Evolutionary conservation across 768 basidiomycete species (phyloP).

Genomic region (Russula compacta): DNA sequence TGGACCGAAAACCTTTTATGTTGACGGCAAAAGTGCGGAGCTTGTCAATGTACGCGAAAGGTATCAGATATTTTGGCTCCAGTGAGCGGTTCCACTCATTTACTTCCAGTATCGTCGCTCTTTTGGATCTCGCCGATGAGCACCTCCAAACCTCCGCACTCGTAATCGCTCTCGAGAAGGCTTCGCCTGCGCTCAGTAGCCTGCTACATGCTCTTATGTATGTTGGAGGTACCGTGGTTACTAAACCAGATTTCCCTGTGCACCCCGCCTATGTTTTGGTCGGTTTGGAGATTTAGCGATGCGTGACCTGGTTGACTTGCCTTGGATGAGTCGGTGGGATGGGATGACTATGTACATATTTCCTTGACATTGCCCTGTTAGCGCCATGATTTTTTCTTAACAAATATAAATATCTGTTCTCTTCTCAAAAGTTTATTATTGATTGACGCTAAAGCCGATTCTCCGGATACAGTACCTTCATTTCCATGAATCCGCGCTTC

Average conservation of each 20-base stretch:
- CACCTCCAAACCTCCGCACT: slow-evolving; percentile 67
- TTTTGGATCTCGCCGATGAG: slow-evolving; percentile 84
- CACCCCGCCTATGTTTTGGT: slow-evolving; percentile 75
- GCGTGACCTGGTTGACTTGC: not conserved
- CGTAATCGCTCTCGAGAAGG: slow-evolving; percentile 70
- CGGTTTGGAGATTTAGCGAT: slow-evolving; percentile 59
- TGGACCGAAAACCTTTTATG: slow-evolving; percentile 67
- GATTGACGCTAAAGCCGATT: not conserved
- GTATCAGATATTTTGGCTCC: slow-evolving; percentile 30
- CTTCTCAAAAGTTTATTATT: not conserved
- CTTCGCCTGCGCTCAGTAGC: slow-evolving; percentile 59
- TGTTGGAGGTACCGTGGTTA: slow-evolving; percentile 79
- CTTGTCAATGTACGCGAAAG: slow-evolving; percentile 77
- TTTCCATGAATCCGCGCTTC: not conserved
- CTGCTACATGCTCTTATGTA: slow-evolving; percentile 88
- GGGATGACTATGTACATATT: not conserved
- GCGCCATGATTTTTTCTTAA: not conserved
- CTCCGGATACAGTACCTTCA: not conserved
- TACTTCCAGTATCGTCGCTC: slow-evolving; percentile 60
- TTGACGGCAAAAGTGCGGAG: slow-evolving; percentile 76
- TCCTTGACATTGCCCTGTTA: not conserved
- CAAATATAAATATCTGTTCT: not conserved
- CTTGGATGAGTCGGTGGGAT: not conserved
- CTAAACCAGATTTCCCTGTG: slow-evolving; percentile 67
- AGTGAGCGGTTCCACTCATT: not conserved